phyloP scores from a whole-genome alignment of 2,329 filamentous ascomycete species.

The Fusarium sp. region DNA sequence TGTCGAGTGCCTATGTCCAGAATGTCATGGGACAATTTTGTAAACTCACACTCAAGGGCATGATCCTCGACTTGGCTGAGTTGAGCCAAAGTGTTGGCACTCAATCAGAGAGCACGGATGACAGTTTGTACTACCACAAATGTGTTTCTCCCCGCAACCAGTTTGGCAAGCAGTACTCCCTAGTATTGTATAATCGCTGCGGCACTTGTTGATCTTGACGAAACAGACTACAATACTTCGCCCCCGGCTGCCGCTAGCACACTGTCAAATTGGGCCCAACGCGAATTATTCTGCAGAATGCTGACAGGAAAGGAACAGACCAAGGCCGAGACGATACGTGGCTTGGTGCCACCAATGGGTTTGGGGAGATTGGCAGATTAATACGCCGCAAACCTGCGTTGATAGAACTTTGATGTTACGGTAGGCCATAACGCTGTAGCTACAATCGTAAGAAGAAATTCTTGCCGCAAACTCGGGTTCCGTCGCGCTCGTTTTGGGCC shows the following conservation, averaged over 20 bases:
- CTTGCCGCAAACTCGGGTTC: not conserved
- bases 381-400: not conserved
- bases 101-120: slow-evolving; percentile 6
- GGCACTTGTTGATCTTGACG: not conserved
- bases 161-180: not conserved
- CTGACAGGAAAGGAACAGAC: not conserved
- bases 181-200: not conserved
- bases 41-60: no score
- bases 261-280: not conserved
- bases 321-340: not conserved
- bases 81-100: not conserved
- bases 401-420: not conserved
- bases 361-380: no score
- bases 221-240: slow-evolving; percentile 2
- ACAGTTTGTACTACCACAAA: not conserved
- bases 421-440: not conserved
- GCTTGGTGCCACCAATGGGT: not conserved
- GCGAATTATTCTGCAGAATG: slow-evolving; percentile 1
- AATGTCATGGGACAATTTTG: no score
- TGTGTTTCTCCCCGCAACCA: not conserved
- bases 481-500: not conserved
- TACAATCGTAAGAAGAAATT: not conserved
- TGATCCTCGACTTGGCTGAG: not conserved
- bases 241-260: slow-evolving; percentile 1
- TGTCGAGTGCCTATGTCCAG: not conserved